Conservation (phyloP, 192 early-diverging fungal species). For the Tieghemiomyces parasiticus region DNA sequence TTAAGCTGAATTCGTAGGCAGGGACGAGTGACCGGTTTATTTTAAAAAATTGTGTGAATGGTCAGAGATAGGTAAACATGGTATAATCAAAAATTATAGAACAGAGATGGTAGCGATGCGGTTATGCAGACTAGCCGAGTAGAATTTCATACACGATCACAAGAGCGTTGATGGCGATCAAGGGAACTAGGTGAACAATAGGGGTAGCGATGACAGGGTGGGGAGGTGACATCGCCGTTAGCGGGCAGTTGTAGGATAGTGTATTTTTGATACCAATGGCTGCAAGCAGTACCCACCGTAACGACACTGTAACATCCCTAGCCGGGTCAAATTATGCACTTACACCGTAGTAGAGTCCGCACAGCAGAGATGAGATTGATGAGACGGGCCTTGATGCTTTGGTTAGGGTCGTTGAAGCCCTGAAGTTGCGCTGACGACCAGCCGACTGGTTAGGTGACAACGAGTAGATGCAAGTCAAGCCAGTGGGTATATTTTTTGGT, state of each 20-base stretch:
- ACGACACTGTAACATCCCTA: background rate
- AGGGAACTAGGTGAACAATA: conserved; percentile 38
- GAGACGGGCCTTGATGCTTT: conserved; percentile 62
- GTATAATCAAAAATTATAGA: too few relatives aligned
- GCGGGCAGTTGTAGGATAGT: background rate
- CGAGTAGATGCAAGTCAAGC: too few relatives aligned
- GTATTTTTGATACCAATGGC: background rate
- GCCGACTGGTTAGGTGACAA: conserved; percentile 58
- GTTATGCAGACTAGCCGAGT: too few relatives aligned
- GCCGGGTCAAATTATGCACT: conserved; percentile 6
- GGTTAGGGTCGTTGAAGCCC: conserved; percentile 44
- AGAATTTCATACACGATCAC: conserved; percentile 71
- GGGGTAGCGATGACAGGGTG: background rate
- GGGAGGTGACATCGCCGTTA: background rate
- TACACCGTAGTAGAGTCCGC: conserved; percentile 78
- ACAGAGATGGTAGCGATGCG: too few relatives aligned
- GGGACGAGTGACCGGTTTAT: too few relatives aligned
- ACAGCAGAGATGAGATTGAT: conserved; percentile 83
- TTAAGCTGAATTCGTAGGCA: too few relatives aligned
- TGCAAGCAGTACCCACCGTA: background rate
- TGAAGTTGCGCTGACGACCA: conserved; percentile 39
- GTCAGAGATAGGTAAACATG: too few relatives aligned
- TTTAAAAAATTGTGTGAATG: too few relatives aligned
- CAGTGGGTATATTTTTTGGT: too few relatives aligned
- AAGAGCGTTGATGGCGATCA: conserved; percentile 63